phyloP scores from a whole-genome alignment of 1,139 yeast species.

The Trichomonascaceae sp. region DNA sequence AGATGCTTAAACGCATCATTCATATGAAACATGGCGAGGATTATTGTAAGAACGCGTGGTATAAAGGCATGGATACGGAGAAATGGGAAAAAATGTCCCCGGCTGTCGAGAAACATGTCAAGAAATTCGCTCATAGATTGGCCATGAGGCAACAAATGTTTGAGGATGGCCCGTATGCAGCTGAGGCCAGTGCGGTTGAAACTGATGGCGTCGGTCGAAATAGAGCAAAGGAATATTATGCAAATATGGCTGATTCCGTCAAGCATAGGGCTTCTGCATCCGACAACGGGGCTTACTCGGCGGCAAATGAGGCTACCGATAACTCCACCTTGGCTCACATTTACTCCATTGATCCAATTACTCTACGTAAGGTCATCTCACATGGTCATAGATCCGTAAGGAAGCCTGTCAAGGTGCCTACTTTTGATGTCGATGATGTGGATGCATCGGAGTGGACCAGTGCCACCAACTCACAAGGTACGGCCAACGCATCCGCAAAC shows the following conservation, averaged over 20 bases:
- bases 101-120: background rate
- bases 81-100: background rate
- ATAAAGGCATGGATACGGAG: background rate
- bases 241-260: background rate
- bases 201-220: background rate
- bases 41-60: background rate
- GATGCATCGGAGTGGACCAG: background rate
- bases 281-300: background rate
- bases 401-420: constrained; percentile 9
- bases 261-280: background rate
- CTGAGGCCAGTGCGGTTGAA: background rate
- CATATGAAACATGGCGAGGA: background rate
- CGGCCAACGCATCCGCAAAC: background rate
- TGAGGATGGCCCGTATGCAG: background rate
- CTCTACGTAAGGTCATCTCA: constrained; percentile 7
- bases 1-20: background rate
- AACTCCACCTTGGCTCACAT: background rate
- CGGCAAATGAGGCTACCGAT: background rate
- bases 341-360: constrained; percentile 16
- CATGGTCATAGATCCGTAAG: background rate
- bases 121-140: background rate
- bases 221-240: background rate
- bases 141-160: background rate
- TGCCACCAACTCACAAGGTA: background rate
- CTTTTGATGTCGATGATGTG: constrained; percentile 2